Conservation (phyloP, 306 rosid genomes). For the Quercus suber region DNA sequence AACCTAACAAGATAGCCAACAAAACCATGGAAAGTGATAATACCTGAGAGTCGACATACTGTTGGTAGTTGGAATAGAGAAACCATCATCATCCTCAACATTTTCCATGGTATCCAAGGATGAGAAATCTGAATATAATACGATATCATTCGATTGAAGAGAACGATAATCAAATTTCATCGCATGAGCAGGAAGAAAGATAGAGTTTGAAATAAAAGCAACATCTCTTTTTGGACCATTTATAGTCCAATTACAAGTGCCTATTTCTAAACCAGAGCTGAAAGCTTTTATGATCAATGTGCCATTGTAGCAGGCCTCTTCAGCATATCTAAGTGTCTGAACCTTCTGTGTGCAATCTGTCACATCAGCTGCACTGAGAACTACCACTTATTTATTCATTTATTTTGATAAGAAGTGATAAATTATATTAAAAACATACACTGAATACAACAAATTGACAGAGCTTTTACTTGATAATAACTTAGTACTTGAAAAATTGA, state of each 20-base stretch:
- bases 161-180: constrained; percentile 64
- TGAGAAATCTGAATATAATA: constrained; percentile 85
- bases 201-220: constrained; percentile 71
- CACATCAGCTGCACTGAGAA: constrained; percentile 90
- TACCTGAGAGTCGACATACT: constrained; percentile 42
- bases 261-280: constrained; percentile 89
- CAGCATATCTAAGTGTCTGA: constrained; percentile 65
- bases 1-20: constrained; percentile 5
- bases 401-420: too few species aligned
- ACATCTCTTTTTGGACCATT: constrained; percentile 65
- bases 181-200: constrained; percentile 67
- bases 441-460: too few species aligned
- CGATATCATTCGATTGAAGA: constrained; percentile 43
- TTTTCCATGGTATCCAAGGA: constrained; percentile 36
- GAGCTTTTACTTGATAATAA: not conserved
- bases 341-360: constrained; percentile 63
- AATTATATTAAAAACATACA: too few species aligned
- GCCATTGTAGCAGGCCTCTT: constrained; percentile 80
- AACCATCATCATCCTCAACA: constrained; percentile 32
- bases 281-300: constrained; percentile 66
- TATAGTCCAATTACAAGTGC: constrained; percentile 84
- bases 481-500: not conserved
- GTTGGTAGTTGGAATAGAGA: constrained; percentile 18
- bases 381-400: constrained; percentile 16
- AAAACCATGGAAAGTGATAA: not conserved